phyloP scores from a whole-genome alignment of 148 eudicot genomes.

The Rhododendron molle region DNA sequence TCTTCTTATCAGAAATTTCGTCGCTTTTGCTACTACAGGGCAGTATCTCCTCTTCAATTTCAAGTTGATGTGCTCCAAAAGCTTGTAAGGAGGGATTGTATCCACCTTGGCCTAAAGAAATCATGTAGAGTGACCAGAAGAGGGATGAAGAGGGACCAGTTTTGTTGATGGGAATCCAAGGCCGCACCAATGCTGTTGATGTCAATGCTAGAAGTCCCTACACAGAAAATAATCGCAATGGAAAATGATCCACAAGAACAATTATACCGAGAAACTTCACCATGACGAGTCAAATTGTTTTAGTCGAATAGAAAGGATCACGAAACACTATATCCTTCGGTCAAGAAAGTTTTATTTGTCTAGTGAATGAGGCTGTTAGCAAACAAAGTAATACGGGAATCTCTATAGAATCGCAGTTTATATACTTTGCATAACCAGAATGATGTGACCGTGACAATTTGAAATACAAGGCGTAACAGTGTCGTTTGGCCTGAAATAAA shows the following conservation, averaged over 20 bases:
- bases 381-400: not conserved
- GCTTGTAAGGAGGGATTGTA: constrained; percentile 90
- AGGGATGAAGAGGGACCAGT: constrained; percentile 39
- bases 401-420: not conserved
- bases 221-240: not conserved
- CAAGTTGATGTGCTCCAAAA: constrained; percentile 82
- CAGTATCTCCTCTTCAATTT: constrained; percentile 36
- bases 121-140: constrained; percentile 63
- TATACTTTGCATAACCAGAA: not conserved
- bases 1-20: constrained; percentile 37
- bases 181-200: constrained; percentile 49
- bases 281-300: not conserved
- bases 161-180: constrained; percentile 33
- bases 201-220: constrained; percentile 87
- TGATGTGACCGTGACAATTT: not conserved
- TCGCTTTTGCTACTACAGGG: constrained; percentile 33
- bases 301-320: not conserved
- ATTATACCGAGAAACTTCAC: not conserved
- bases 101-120: constrained; percentile 81
- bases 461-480: not conserved
- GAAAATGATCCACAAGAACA: not conserved
- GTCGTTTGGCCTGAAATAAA: not conserved
- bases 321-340: not conserved
- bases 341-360: not conserved
- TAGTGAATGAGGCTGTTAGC: not conserved